Base-by-base conservation (phyloP, 225 moss, liverwort and hornwort species). In the Marchantia paleacea region DNA sequence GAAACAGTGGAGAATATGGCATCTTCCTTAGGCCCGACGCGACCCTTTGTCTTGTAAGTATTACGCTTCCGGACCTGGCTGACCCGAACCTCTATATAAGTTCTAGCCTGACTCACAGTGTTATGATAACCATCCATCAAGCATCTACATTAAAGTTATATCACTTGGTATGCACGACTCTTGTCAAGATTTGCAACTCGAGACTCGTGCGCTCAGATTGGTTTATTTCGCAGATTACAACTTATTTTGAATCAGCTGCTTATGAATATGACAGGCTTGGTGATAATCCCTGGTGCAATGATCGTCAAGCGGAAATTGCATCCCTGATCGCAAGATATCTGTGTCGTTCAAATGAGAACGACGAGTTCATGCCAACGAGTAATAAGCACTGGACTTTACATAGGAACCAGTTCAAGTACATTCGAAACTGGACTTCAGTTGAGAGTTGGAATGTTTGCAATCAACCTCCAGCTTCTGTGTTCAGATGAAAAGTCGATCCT, bases 211-310 rank as follows among this genome's bases (percentile, higher is more conserved):
- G 9, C 24, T 63, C 0, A 25, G 47, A 47, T 13, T 47, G 14
- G 68, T 29, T 69, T n/a, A 29, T 1, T 7, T 29, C 1, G 9
- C 19, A 10, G 47, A 70, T 7, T 19, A 70, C 7, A 15, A 18
- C 18, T 31, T 30, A 30, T 8, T 29, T 29, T 6, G 6, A 29
- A 67, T 67, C 24, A 25, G 47, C 19, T 70, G 9, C 14, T 4
- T 13, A n/a, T n/a, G 54, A 54, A 62, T 62, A 62, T 62, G 13
- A 62, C 72, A 72, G 72, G 72, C 72, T 72, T 72, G 72, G 72
- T 0, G 48, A 19, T 10, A 72, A 72, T 72, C 72, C 72, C 20
- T 72, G 72, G 11, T 72, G 7, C 11, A 50, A 48, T 16, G 20
- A 50, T 12, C 69, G 16, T 29, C 15, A 69, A 29, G 12, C 7